Evolutionary conservation across 345 rosid genomes (phyloP), one percentile per base, ranked within the genome.

Genomic region (Salix exigua): DNA sequence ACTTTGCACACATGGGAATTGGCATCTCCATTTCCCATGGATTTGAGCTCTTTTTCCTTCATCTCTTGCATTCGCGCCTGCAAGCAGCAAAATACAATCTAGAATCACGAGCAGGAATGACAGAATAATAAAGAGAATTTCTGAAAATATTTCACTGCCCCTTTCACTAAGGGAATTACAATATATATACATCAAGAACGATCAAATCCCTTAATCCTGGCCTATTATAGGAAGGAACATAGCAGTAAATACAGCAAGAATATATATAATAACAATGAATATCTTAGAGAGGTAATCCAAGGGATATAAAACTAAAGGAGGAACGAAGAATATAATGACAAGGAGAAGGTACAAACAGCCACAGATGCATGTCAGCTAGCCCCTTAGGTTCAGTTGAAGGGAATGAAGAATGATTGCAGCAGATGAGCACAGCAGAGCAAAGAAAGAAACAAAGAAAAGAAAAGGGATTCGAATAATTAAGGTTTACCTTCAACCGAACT

Each of bases 31-130:
- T 91, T 89, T 37, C 90, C 92, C 26, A 73, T 75, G 68, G 85
- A 83, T 85, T 87, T 91, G 75, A 89, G 84, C 79, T 96, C 98
- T 79, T 90, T 96, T 85, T 96, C 98, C 83, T 92, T 96, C 97
- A 94, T 94, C 79, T 96, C 98, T 87, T 91, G 97, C 97, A 96
- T 96, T 40, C 94, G 79, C 5, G 97, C 98, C 99, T 96, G 89
- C 35, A 79, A 73, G 53, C 66, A 70, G 63, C 72, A 62, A 68
- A 69, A 38, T 61, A 11, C 3, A 8, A 53, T 37, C 11, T 6
- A 11, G 40, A 53, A 25, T 72, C 66, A 18, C 17, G 35, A 65
- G 5, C 26, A 51, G 23, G 37, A 33, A 33, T 33, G 37, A 33
- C 37, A 33, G 37, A 33, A 33, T 33, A 33, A 33, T 33, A 33